Evolutionary conservation across 345 rosid genomes (phyloP).

Genomic region (Sapria himalayana): DNA sequence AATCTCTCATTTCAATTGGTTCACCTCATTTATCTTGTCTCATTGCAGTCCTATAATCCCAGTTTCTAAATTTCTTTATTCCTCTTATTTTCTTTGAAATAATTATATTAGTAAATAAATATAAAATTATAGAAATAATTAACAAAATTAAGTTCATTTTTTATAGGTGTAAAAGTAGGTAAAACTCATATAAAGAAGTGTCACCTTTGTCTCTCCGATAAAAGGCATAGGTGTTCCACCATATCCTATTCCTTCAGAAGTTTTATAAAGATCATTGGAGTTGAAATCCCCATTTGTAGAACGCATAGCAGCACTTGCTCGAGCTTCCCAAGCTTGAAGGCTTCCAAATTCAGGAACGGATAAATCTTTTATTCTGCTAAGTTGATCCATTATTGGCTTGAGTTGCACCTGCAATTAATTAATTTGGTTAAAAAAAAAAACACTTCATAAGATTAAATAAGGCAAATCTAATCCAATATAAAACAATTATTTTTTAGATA

Average conservation of each 20-base stretch:
- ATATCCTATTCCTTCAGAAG: conserved; percentile 38
- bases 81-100: no score
- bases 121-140: no score
- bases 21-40: no score
- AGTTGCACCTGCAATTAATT: conserved; percentile 44
- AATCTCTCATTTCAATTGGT: no score
- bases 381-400: conserved; percentile 55
- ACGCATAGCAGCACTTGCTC: conserved; percentile 48
- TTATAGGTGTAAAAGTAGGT: no score
- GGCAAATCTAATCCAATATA: no score
- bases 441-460: no score
- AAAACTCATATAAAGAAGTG: neutral
- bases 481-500: no score
- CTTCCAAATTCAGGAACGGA: conserved; percentile 51
- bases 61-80: no score
- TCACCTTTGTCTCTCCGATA: conserved; percentile 77
- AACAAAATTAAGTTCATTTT: no score
- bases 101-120: no score
- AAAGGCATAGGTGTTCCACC: conserved; percentile 79
- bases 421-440: conserved; percentile 4
- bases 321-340: conserved; percentile 86
- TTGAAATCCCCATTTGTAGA: conserved; percentile 32
- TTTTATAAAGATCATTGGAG: conserved; percentile 56
- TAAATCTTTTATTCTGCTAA: conserved; percentile 65
- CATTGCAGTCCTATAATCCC: no score